Conservation (phyloP, 2,329 filamentous ascomycete genomes). For the Didymella pomorum region DNA sequence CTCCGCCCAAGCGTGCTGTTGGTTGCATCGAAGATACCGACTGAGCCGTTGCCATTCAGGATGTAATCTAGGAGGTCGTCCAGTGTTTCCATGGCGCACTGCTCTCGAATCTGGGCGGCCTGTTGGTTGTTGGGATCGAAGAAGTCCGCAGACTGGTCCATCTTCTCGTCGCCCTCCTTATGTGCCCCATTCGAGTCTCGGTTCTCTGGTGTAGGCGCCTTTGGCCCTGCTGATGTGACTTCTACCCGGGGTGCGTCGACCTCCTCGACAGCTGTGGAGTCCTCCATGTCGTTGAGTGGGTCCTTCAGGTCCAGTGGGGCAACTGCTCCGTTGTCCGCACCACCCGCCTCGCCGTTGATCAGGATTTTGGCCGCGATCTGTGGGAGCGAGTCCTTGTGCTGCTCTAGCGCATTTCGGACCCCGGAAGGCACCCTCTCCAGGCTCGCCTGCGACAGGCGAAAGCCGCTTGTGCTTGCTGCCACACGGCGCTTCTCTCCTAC, state of each 20-base stretch:
- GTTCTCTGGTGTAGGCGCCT: constrained; percentile 29
- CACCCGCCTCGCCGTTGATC: constrained; percentile 63
- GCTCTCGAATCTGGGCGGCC: constrained; percentile 84
- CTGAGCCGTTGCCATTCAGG: constrained; percentile 79
- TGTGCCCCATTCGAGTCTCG: constrained; percentile 30
- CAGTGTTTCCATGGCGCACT: constrained; percentile 89
- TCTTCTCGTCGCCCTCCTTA: constrained; percentile 58
- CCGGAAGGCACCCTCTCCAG: constrained; percentile 39
- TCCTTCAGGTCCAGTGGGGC: constrained; percentile 45
- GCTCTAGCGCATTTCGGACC: constrained; percentile 36
- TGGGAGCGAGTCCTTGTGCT: constrained; percentile 40
- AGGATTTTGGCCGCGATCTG: constrained; percentile 63
- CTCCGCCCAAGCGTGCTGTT: constrained; percentile 92
- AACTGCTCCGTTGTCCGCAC: constrained; percentile 44
- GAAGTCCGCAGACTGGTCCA: constrained; percentile 91
- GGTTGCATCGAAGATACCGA: constrained; percentile 95
- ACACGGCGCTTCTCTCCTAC: constrained; percentile 90
- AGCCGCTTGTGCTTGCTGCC: constrained; percentile 68
- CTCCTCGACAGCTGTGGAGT: constrained; percentile 40
- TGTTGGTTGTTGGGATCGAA: constrained; percentile 90
- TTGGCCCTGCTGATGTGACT: constrained; percentile 46
- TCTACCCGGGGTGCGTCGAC: constrained; percentile 38
- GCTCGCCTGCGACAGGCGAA: constrained; percentile 47
- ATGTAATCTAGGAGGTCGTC: constrained; percentile 94
- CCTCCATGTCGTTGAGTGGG: constrained; percentile 34